phyloP scores from a whole-genome alignment of 495 filamentous ascomycete species.

The Baudoinia panamericana region DNA sequence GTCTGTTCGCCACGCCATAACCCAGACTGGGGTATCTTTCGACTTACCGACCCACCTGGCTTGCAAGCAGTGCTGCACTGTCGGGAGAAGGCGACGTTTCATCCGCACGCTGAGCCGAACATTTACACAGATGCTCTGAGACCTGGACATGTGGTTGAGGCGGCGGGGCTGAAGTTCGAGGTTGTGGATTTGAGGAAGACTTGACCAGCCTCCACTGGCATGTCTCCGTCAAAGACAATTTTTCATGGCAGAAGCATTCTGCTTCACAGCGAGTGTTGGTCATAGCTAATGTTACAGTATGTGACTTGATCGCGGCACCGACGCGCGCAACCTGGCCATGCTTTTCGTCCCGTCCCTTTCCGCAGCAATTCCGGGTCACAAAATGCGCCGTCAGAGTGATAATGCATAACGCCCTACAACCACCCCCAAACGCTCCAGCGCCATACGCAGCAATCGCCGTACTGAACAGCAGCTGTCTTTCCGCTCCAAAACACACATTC shows the following conservation, averaged over 20 bases:
- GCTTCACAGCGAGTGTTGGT: neutral
- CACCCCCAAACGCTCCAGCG: no score
- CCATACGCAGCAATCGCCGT: no score
- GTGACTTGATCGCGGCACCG: no score
- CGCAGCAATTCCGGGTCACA: no score
- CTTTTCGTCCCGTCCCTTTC: no score
- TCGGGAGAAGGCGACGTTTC: slow-evolving; percentile 63
- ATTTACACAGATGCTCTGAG: slow-evolving; percentile 75
- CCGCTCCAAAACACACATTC: no score
- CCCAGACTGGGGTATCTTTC: slow-evolving; percentile 82
- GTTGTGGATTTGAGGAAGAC: slow-evolving; percentile 56
- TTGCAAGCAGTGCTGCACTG: slow-evolving; percentile 67
- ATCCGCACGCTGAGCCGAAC: slow-evolving; percentile 57
- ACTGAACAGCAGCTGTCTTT: no score
- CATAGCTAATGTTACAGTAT: slow-evolving; percentile 1
- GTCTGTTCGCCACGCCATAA: slow-evolving; percentile 78
- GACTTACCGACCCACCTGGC: slow-evolving; percentile 84
- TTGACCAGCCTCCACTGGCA: no score
- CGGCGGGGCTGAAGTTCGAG: slow-evolving; percentile 57
- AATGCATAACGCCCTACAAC: no score
- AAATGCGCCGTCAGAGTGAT: no score
- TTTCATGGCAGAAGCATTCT: neutral
- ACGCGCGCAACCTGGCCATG: no score
- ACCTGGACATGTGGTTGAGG: slow-evolving; percentile 78
- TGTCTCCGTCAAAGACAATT: no score